Evolutionary conservation across 192 early-diverging fungal species (phyloP).

Genomic region (Rhizoclosmatium sp.): DNA sequence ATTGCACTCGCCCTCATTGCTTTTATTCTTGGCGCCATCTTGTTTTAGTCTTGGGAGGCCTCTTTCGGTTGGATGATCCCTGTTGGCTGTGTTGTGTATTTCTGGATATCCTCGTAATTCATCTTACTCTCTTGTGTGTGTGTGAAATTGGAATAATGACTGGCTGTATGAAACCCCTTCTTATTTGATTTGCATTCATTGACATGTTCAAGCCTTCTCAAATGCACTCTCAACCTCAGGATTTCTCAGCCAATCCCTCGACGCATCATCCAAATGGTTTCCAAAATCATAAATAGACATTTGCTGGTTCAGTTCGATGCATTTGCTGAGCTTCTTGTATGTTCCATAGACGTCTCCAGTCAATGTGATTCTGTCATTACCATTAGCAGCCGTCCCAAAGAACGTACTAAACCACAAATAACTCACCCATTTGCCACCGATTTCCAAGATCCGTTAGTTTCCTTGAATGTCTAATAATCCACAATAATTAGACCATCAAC

Average conservation of each 20-base stretch:
- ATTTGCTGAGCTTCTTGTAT: not conserved
- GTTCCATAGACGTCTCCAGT: slow-evolving; percentile 10
- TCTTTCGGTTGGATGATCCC: too few species aligned
- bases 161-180: not conserved
- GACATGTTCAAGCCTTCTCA: not conserved
- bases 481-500: not conserved
- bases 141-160: too few species aligned
- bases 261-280: slow-evolving; percentile 71
- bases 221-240: slow-evolving; percentile 6
- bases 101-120: not conserved
- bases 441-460: slow-evolving; percentile 26
- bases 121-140: too few species aligned
- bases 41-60: slow-evolving; percentile 34
- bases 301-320: slow-evolving; percentile 3
- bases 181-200: not conserved
- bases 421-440: not conserved
- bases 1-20: slow-evolving; percentile 45
- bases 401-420: not conserved
- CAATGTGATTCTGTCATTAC: slow-evolving; percentile 26
- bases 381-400: too few species aligned
- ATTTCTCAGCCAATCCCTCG: slow-evolving; percentile 70
- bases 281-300: slow-evolving; percentile 67
- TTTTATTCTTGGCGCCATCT: slow-evolving; percentile 49
- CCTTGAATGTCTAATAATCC: slow-evolving; percentile 24
- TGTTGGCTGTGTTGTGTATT: not conserved